Evolutionary conservation across 352 stramenopile species (phyloP).

Genomic region (Pythium monospermum): DNA sequence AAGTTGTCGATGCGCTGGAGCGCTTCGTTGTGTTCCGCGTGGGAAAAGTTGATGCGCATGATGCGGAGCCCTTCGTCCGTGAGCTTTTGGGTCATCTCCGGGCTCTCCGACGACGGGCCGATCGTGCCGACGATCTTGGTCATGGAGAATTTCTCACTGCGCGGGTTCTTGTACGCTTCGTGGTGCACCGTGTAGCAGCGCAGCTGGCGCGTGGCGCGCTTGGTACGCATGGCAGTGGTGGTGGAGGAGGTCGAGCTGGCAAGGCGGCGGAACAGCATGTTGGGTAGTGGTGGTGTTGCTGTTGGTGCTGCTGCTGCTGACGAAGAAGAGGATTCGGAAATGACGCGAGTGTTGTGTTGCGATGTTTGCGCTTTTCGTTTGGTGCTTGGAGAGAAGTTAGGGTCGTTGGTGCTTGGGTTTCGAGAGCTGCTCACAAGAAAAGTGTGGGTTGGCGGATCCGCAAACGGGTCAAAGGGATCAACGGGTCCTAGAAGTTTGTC

Average conservation of each 20-base stretch:
- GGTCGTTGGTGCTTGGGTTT: neutral
- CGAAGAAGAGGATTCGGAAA: slow-evolving; percentile 13
- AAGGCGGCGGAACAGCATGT: slow-evolving; percentile 17
- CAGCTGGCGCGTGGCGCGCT: slow-evolving; percentile 5
- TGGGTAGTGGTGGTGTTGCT: neutral
- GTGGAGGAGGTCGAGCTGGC: slow-evolving; percentile 6
- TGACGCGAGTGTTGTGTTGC: slow-evolving; percentile 2
- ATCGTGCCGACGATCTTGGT: slow-evolving; percentile 94
- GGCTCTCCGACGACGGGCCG: slow-evolving; percentile 77
- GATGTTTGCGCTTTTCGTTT: neutral
- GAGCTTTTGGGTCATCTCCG: slow-evolving; percentile 78
- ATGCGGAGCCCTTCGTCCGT: slow-evolving; percentile 88
- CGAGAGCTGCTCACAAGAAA: too few relatives aligned
- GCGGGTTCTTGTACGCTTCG: slow-evolving; percentile 71
- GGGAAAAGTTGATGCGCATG: slow-evolving; percentile 95
- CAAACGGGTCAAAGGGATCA: too few relatives aligned
- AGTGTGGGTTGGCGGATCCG: neutral
- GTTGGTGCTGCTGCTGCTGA: too few relatives aligned
- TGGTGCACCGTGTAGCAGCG: slow-evolving; percentile 22
- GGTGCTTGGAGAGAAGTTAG: neutral
- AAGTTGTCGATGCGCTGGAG: slow-evolving; percentile 71
- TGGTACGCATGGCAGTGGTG: neutral
- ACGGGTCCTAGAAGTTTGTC: too few relatives aligned
- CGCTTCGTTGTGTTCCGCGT: slow-evolving; percentile 87
- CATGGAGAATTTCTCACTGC: slow-evolving; percentile 84